phyloP scores from a whole-genome alignment of 257 asterid genomes.

The Jaltomata sinuosa region DNA sequence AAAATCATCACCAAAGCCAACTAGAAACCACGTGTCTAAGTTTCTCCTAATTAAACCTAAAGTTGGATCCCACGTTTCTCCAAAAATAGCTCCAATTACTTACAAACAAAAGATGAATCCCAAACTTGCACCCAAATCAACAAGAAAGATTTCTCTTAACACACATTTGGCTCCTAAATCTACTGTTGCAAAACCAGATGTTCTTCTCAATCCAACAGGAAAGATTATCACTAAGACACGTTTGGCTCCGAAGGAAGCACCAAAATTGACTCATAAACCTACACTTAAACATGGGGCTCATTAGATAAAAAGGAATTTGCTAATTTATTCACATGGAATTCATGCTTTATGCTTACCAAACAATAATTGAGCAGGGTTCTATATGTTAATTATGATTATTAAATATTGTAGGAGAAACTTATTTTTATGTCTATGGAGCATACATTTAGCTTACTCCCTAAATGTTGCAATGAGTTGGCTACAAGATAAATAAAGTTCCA shows the following conservation, averaged over 20 bases:
- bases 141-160: not conserved
- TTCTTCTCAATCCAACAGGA: not conserved
- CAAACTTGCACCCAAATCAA: not conserved
- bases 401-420: not conserved
- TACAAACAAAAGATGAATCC: not conserved
- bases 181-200: not conserved
- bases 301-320: not conserved
- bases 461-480: not conserved
- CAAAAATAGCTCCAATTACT: not conserved
- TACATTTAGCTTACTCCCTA: not conserved
- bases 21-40: not conserved
- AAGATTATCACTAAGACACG: not conserved
- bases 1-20: not conserved
- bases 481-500: not conserved
- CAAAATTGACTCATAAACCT: not conserved
- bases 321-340: too few relatives aligned
- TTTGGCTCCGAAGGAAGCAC: not conserved
- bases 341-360: too few relatives aligned
- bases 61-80: not conserved
- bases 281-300: not conserved
- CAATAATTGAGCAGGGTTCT: too few relatives aligned
- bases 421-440: not conserved
- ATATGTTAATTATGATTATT: not conserved
- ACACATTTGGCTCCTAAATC: not conserved
- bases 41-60: not conserved